Evolutionary conservation across 768 basidiomycete species (phyloP), one percentile per base, ranked within the genome.

Genomic region (Piloderma croceum): DNA sequence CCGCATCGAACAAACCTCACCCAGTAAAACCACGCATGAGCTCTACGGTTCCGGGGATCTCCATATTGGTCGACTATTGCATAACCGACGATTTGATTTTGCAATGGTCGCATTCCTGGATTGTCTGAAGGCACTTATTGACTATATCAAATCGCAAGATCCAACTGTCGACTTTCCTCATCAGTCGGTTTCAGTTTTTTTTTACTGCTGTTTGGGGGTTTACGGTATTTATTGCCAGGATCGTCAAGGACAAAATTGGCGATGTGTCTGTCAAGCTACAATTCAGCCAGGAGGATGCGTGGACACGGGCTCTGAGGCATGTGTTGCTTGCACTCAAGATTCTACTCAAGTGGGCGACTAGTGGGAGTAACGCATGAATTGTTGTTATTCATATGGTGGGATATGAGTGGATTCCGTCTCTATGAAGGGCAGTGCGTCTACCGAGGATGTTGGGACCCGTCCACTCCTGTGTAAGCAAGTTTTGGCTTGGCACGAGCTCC

Each of bases 91-190:
- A 13, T 99, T 98, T 61, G 93, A 98, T 62, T 76, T 86, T 47
- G 94, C 85, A 2, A 93, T 98, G 88, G 90, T 94, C 9, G 89
- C 90, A 7, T 90, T 98, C 55, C 72, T 99, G 31, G 96, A 98
- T 48, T 96, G 93, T 57, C 67, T 99, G 27, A 84, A 90, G 52
- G 91, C 97, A 55, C 66, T 97, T 20, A 81, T 90, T 64, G 92
- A 96, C 43, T 78, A 85, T 53, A 85, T 90, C 38, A 81, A 79
- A 57, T 69, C 77, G 9, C 77, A 85, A 53, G 88, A 90, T 47
- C 49, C 77, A 11, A 69, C 64, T 41, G 65, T 90, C 39, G 88
- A 90, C 41, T 83, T 93, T 53, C 82, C 90, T 34, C 83, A 93
- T 59, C 83, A 84, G 93, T 97, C 53, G 58, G 92, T 74, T 24